phyloP scores from a whole-genome alignment of 345 rosid species.

The Populus alba region DNA sequence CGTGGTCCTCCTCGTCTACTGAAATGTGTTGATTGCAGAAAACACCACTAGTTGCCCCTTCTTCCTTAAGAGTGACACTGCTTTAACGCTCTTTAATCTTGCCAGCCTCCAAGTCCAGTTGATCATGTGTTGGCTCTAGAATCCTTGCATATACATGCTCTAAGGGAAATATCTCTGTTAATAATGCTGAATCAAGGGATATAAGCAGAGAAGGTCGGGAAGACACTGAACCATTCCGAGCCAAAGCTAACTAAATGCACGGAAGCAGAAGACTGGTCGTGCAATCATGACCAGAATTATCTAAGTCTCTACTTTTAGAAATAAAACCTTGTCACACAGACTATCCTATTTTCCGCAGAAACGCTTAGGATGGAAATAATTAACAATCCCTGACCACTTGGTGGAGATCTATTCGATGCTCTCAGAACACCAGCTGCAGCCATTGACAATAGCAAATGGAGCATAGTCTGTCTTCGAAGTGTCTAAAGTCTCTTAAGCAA shows the following conservation, averaged over 20 bases:
- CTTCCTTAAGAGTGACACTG: constrained; percentile 66
- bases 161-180: constrained; percentile 69
- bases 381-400: constrained; percentile 38
- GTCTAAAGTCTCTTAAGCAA: constrained; percentile 42
- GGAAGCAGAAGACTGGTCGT: constrained; percentile 45
- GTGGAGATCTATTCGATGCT: constrained; percentile 46
- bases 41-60: constrained; percentile 67
- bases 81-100: constrained; percentile 56
- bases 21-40: constrained; percentile 75
- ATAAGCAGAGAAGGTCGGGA: constrained; percentile 46
- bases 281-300: constrained; percentile 22
- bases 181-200: constrained; percentile 66
- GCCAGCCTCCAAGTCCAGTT: constrained; percentile 24
- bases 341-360: constrained; percentile 54
- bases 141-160: constrained; percentile 45
- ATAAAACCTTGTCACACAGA: constrained; percentile 45
- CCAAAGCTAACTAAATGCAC: constrained; percentile 67
- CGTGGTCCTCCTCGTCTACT: constrained; percentile 57
- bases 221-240: constrained; percentile 69
- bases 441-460: constrained; percentile 62
- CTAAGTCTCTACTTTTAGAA: constrained; percentile 33
- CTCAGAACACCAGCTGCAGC: constrained; percentile 75
- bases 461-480: constrained; percentile 36
- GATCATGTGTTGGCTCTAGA: constrained; percentile 28
- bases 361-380: constrained; percentile 44